Evolutionary conservation across 768 basidiomycete genomes (phyloP).

Genomic region (Leucogyrophana mollusca): DNA sequence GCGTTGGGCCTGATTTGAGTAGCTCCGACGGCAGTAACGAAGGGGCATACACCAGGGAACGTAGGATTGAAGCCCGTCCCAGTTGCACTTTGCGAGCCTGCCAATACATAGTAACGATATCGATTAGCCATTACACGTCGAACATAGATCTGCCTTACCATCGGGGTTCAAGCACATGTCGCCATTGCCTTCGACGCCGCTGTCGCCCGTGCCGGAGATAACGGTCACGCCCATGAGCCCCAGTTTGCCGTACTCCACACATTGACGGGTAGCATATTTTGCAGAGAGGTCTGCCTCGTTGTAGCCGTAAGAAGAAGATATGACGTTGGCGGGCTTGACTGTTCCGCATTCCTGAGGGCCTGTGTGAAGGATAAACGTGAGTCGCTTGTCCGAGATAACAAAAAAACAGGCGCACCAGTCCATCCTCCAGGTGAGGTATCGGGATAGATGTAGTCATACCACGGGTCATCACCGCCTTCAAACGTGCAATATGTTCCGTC

Average conservation of each 20-base stretch:
- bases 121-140: neutral
- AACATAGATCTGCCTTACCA: conserved; percentile 1
- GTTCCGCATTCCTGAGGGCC: conserved; percentile 35
- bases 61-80: conserved; percentile 23
- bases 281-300: conserved; percentile 39
- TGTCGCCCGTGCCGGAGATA: conserved; percentile 16
- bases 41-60: conserved; percentile 25
- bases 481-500: conserved; percentile 35
- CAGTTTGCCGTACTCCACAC: conserved; percentile 36
- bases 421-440: conserved; percentile 29
- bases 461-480: conserved; percentile 32
- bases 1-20: conserved; percentile 32
- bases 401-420: conserved; percentile 23
- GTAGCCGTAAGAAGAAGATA: conserved; percentile 43
- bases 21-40: conserved; percentile 22
- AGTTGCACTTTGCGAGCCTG: neutral
- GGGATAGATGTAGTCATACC: conserved; percentile 25
- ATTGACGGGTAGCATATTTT: conserved; percentile 42
- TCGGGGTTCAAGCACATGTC: conserved; percentile 25
- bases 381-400: neutral
- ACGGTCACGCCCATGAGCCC: conserved; percentile 21
- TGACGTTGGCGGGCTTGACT: conserved; percentile 38
- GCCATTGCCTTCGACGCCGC: conserved; percentile 17
- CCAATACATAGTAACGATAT: neutral
- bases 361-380: neutral